Evolutionary conservation across 2,329 filamentous ascomycete genomes (phyloP), one percentile per base, ranked within the genome.

Genomic region (Capronia epimyces): DNA sequence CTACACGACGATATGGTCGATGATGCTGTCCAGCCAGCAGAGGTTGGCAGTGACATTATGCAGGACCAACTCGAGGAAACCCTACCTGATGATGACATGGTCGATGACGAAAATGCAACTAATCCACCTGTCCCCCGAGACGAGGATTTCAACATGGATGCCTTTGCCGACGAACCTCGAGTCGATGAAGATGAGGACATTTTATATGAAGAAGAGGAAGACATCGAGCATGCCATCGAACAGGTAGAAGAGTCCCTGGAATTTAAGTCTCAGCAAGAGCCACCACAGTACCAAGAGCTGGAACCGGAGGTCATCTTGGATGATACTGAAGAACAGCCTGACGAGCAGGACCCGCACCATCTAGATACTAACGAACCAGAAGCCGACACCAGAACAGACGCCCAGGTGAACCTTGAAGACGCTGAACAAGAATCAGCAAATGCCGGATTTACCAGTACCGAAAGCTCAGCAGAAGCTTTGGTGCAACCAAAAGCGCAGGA

Each of bases 61-160:
- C 49, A 54, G 64, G 31, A 69, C 53, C 3, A 67, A 62, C 20
- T 67, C 58, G 31, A 69, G 63, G 50, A 70, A 63, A 13, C 64
- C 64, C 49, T 71, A 56, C 55, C 68, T 69, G 10, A 67, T 67
- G 45, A 71, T 53, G 29, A 71, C 61, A 50, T 70, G 65, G 46
- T 69, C 58, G 22, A 66, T 50, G 36, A 69, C 55, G 49, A 67
- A 65, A 48, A 49, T 44, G 7, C 22, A 10, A n/a, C 22, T 8
- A 9, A 25, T 21, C n/a, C 64, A 60, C 18, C 18, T 10, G 46
- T 46, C 7, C 47, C 44, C 24, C 34, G 32, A 3, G 54, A 53
- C 13, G 15, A 34, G 15, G 56, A 58, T 29, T 56, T 48, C 48
- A 53, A 53, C 21, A 58, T 58, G 52, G 55, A 53, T 36, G 43